A percentile compares a stretch with the other conserved stretches of the same genome.
Conservation (phyloP, 2,329 filamentous ascomycete species). For the Diaporthe ampelina region DNA sequence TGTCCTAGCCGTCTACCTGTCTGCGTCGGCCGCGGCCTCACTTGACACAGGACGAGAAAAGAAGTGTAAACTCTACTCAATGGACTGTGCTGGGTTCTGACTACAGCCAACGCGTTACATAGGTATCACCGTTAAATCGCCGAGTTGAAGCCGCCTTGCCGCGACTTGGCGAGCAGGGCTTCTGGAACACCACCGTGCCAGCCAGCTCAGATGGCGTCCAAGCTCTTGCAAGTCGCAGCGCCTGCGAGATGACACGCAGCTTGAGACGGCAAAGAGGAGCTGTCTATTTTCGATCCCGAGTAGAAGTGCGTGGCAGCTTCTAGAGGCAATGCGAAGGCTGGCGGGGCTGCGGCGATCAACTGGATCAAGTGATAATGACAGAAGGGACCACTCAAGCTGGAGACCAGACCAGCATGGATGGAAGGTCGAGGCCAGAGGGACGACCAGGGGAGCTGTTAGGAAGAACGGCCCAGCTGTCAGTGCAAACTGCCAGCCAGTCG, state of each 20-base stretch:
- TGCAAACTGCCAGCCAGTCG: not conserved
- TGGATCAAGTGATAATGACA: constrained; percentile 23
- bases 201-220: constrained; percentile 6
- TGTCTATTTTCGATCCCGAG: not conserved
- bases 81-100: constrained; percentile 29
- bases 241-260: not conserved
- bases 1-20: not conserved
- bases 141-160: constrained; percentile 32
- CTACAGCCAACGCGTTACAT: constrained; percentile 19
- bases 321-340: not conserved
- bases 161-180: constrained; percentile 36
- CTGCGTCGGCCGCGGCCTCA: not conserved
- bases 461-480: too few species aligned
- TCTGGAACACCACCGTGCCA: constrained; percentile 32
- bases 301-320: not conserved
- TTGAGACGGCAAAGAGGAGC: not conserved
- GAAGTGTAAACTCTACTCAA: constrained; percentile 25
- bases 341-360: constrained; percentile 11
- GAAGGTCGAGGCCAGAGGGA: constrained; percentile 1
- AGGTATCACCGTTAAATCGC: constrained; percentile 24
- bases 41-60: constrained; percentile 7
- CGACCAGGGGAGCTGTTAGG: not conserved
- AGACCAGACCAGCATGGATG: not conserved
- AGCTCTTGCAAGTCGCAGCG: not conserved
- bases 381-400: constrained; percentile 10